Percentiles rank a stretch among this genome's conserved stretches.
phyloP scores from a whole-genome alignment of 1,284 basidiomycete genomes.

The Takashimella tepidaria region DNA sequence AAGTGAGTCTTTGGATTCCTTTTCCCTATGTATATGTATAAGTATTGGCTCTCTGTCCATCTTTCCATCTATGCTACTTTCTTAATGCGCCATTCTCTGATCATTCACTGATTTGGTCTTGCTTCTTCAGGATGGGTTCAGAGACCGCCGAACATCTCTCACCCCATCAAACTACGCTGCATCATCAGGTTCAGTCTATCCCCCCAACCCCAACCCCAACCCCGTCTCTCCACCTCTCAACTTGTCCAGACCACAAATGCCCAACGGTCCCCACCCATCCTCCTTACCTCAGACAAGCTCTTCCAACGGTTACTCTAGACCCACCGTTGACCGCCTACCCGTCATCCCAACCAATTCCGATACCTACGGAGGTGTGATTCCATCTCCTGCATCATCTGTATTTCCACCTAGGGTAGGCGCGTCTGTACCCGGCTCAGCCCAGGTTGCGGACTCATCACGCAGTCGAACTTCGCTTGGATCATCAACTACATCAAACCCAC shows the following conservation, averaged over 20 bases:
- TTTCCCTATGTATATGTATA: no score
- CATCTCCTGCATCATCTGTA: constrained; percentile 21
- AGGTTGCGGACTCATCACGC: background rate
- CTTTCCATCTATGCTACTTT: no score
- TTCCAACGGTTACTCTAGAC: background rate
- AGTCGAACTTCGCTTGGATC: background rate
- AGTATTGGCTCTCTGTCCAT: no score
- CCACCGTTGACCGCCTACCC: background rate
- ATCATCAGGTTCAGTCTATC: constrained; percentile 25
- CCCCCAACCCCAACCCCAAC: constrained; percentile 27
- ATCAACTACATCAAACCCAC: background rate
- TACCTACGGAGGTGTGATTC: constrained; percentile 8
- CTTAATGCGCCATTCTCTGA: no score
- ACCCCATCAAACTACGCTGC: constrained; percentile 30
- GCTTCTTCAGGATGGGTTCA: no score
- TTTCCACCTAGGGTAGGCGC: constrained; percentile 21
- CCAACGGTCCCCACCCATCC: constrained; percentile 13
- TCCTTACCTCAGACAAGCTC: background rate
- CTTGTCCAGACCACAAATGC: constrained; percentile 11
- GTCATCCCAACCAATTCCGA: constrained; percentile 5
- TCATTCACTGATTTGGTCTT: no score
- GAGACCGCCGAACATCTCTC: constrained; percentile 16
- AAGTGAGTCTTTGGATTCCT: no score
- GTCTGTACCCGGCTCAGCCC: background rate
- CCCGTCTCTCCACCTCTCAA: constrained; percentile 8